These are phyloP conservation scores for Argentina anserina DNA, from an alignment of 306 rosid species.

Conservation along the genomic window DNA sequence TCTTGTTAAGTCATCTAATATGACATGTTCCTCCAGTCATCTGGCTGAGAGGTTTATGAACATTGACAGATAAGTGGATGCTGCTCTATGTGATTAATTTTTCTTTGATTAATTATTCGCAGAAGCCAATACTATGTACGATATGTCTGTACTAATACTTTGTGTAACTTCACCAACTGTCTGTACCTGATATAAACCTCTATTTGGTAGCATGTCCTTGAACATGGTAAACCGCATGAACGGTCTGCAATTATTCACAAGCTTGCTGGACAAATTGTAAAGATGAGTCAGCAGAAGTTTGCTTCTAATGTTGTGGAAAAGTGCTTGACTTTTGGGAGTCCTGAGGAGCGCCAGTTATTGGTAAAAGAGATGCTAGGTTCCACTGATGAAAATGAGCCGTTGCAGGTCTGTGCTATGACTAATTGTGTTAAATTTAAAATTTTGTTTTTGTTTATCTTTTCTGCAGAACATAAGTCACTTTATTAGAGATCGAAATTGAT, in stretches of 20 bases:
- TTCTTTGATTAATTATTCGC: not conserved
- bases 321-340: conserved; percentile 78
- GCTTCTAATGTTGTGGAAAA: conserved; percentile 98
- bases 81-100: not conserved
- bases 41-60: not conserved
- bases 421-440: not conserved
- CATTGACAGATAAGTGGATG: not conserved
- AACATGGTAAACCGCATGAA: conserved; percentile 75
- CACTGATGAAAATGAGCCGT: conserved; percentile 93
- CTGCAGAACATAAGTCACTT: not conserved
- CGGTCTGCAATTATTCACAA: conserved; percentile 71
- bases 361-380: conserved; percentile 92
- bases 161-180: not conserved
- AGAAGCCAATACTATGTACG: not conserved
- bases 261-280: conserved; percentile 95
- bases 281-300: conserved; percentile 98
- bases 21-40: not conserved
- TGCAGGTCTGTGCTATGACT: conserved; percentile 57
- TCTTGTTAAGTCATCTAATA: not conserved
- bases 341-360: conserved; percentile 80
- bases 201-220: conserved; percentile 69
- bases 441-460: not conserved
- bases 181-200: conserved; percentile 7
- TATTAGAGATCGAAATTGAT: not conserved
- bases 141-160: not conserved